Evolutionary conservation across 768 basidiomycete genomes (phyloP).

Genomic region (Lactarius vividus): DNA sequence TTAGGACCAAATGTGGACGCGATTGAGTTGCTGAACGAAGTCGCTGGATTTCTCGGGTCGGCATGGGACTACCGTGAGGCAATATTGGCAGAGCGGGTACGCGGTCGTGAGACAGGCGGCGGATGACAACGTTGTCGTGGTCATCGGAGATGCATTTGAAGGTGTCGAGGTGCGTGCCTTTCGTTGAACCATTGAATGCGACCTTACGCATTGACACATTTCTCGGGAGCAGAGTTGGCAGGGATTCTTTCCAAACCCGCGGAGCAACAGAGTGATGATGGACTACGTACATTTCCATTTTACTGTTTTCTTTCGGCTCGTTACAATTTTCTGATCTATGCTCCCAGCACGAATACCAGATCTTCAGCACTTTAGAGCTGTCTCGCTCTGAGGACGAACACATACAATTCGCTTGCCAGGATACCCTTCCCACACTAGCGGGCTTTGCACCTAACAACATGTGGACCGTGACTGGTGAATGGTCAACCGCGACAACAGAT

Average conservation of each 20-base stretch:
- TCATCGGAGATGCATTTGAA: slow-evolving; percentile 72
- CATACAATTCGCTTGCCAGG: slow-evolving; percentile 58
- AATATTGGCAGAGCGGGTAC: slow-evolving; percentile 64
- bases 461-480: slow-evolving; percentile 80
- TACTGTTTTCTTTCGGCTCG: too few relatives aligned
- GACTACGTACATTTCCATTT: slow-evolving; percentile 56
- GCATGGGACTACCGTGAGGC: slow-evolving; percentile 45
- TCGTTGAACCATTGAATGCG: background rate
- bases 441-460: slow-evolving; percentile 52
- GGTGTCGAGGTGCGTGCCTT: slow-evolving; percentile 47
- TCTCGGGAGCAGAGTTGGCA: slow-evolving; percentile 48
- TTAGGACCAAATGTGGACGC: slow-evolving; percentile 58
- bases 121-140: slow-evolving; percentile 51
- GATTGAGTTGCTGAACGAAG: slow-evolving; percentile 70
- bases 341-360: slow-evolving; percentile 66
- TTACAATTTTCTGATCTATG: background rate
- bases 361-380: slow-evolving; percentile 61
- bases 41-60: slow-evolving; percentile 50
- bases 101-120: slow-evolving; percentile 49
- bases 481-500: slow-evolving; percentile 71
- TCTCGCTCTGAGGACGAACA: slow-evolving; percentile 54
- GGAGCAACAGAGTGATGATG: slow-evolving; percentile 59
- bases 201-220: background rate
- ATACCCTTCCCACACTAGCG: slow-evolving; percentile 43
- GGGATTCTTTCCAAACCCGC: slow-evolving; percentile 53